These are phyloP conservation scores for Dissoconium aciculare DNA, from an alignment of 2,329 filamentous ascomycete genomes.

Conservation along the genomic window DNA sequence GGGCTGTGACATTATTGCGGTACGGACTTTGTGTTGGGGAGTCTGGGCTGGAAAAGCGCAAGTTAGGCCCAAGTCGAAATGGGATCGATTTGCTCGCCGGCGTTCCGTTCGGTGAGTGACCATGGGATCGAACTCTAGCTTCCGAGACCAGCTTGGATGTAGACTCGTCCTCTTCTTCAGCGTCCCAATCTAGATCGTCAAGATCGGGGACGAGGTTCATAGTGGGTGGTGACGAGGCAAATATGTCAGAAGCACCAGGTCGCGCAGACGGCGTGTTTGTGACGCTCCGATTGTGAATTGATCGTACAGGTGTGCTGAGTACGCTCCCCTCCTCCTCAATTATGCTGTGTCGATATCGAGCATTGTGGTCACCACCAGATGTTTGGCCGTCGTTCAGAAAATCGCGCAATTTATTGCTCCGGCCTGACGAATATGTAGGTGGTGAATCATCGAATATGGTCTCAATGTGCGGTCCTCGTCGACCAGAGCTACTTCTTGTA, in stretches of 20 bases:
- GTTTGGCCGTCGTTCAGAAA: constrained; percentile 35
- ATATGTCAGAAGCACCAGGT: constrained; percentile 19
- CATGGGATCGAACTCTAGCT: too few species aligned
- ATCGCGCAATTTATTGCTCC: constrained; percentile 31
- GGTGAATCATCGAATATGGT: constrained; percentile 69
- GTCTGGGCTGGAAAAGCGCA: constrained; percentile 15
- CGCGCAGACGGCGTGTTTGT: constrained; percentile 24
- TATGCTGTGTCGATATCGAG: constrained; percentile 29
- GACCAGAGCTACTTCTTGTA: constrained; percentile 49
- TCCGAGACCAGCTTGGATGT: constrained; percentile 2
- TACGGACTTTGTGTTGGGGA: constrained; percentile 26
- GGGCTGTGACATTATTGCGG: constrained; percentile 22
- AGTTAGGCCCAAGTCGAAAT: constrained; percentile 15
- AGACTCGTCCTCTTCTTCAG: constrained; percentile 18
- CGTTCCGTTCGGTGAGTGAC: not conserved
- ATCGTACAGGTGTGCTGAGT: constrained; percentile 32
- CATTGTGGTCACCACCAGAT: constrained; percentile 22
- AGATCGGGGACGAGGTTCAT: constrained; percentile 27
- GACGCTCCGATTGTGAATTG: constrained; percentile 24
- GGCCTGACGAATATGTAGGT: constrained; percentile 19
- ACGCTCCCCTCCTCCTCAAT: constrained; percentile 37
- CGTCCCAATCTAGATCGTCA: constrained; percentile 24
- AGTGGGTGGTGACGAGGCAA: constrained; percentile 32
- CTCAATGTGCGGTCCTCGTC: constrained; percentile 56
- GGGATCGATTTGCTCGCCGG: constrained; percentile 7